Evolutionary conservation across 768 basidiomycete genomes (phyloP).

Genomic region (Trametes cubensis): DNA sequence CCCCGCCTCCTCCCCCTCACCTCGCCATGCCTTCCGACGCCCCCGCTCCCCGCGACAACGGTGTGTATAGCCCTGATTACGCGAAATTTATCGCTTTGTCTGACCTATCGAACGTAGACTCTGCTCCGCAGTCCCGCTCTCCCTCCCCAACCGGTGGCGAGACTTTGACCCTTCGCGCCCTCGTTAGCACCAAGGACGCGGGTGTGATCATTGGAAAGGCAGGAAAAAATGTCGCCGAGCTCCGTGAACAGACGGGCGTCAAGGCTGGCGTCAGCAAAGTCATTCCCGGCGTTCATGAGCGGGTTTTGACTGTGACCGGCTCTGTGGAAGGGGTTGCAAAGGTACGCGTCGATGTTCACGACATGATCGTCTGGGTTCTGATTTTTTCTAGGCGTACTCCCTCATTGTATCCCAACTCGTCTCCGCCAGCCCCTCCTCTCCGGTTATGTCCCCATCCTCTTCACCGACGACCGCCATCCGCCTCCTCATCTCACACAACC

Average conservation of each 20-base stretch:
- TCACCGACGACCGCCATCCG: constrained; percentile 76
- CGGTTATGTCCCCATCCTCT: constrained; percentile 69
- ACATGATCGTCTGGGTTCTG: constrained; percentile 13
- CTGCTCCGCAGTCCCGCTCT: constrained; percentile 71
- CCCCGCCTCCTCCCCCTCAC: constrained; percentile 37
- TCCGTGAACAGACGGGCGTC: constrained; percentile 93
- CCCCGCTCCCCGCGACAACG: constrained; percentile 54
- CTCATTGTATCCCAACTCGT: constrained; percentile 93
- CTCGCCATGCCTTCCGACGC: constrained; percentile 68
- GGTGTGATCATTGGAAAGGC: constrained; percentile 97
- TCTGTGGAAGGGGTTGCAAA: constrained; percentile 91
- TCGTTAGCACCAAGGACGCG: constrained; percentile 96
- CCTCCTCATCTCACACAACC: constrained; percentile 96
- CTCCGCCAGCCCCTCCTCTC: constrained; percentile 75
- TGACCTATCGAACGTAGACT: constrained; percentile 43
- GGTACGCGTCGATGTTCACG: constrained; percentile 45
- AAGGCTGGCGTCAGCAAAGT: constrained; percentile 99
- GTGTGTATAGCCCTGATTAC: constrained; percentile 39
- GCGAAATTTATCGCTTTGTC: constrained; percentile 22
- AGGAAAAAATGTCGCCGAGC: constrained; percentile 96
- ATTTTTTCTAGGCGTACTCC: constrained; percentile 74
- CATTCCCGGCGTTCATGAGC: constrained; percentile 95
- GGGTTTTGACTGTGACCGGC: constrained; percentile 93
- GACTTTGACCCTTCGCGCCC: constrained; percentile 86
- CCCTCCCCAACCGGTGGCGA: constrained; percentile 73